phyloP scores from a whole-genome alignment of 2,329 filamentous ascomycete genomes.

The Reticulascus tulasneorum region DNA sequence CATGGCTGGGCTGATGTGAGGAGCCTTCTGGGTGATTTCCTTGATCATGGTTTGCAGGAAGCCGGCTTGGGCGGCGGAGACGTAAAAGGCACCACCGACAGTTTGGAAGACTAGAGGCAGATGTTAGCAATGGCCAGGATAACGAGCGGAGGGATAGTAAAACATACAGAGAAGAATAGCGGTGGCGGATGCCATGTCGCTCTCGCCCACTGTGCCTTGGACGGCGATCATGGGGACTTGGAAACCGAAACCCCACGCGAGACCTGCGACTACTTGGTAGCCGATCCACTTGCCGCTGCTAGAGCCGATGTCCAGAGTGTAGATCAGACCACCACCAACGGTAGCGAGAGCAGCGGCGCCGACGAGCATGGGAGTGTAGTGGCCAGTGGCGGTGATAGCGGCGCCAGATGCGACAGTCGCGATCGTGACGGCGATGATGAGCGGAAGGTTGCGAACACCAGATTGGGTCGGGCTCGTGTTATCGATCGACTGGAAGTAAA shows the following conservation, averaged over 20 bases:
- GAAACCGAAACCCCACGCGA: constrained; percentile 39
- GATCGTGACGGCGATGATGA: constrained; percentile 39
- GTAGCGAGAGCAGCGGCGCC: constrained; percentile 39
- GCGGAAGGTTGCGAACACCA: constrained; percentile 42
- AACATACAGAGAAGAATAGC: constrained; percentile 41
- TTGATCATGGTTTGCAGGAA: constrained; percentile 41
- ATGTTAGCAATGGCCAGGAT: too few relatives aligned
- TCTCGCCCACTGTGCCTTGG: constrained; percentile 34
- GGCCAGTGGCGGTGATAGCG: constrained; percentile 33
- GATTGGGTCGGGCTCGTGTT: constrained; percentile 33
- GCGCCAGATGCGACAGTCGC: constrained; percentile 34
- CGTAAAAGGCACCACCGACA: constrained; percentile 46
- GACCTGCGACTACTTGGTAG: constrained; percentile 48
- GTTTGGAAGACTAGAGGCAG: constrained; percentile 48
- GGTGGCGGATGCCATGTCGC: constrained; percentile 42
- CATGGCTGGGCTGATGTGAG: constrained; percentile 28
- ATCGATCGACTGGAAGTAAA: constrained; percentile 42
- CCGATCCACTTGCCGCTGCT: constrained; percentile 44
- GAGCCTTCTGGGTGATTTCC: constrained; percentile 27
- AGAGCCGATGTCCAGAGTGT: constrained; percentile 34
- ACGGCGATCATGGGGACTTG: constrained; percentile 50
- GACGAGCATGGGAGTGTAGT: constrained; percentile 42
- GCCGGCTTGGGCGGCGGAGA: constrained; percentile 43
- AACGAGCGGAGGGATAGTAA: too few relatives aligned
- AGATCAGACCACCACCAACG: constrained; percentile 38